phyloP scores from a whole-genome alignment of 2,329 filamentous ascomycete genomes.

The Botrytis pseudocinerea region DNA sequence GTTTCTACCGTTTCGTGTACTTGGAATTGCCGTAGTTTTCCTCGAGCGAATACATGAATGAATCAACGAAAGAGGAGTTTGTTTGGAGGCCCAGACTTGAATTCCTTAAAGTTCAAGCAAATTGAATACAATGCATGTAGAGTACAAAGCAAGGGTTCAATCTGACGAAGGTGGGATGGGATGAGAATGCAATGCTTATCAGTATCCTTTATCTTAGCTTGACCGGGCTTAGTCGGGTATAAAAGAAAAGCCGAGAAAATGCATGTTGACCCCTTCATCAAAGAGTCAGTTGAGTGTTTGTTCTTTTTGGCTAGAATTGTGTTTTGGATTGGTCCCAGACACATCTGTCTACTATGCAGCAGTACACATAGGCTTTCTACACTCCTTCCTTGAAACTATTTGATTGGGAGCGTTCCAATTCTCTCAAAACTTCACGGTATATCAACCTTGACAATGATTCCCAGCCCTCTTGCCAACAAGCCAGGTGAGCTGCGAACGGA shows the following conservation, averaged over 20 bases:
- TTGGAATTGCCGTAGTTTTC: neutral
- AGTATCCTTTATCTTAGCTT: neutral
- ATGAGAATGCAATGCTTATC: constrained; percentile 14
- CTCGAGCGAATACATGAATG: neutral
- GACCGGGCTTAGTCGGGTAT: neutral
- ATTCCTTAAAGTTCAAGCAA: neutral
- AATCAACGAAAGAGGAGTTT: neutral
- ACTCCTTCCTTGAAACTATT: neutral
- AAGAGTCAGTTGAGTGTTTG: neutral
- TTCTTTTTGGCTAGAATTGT: neutral
- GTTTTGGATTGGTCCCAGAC: neutral
- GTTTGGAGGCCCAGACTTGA: neutral
- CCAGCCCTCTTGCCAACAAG: neutral
- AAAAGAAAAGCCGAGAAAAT: neutral
- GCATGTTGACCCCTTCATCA: neutral
- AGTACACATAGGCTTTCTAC: neutral
- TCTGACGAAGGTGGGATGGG: neutral
- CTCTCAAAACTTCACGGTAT: neutral
- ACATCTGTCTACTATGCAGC: neutral
- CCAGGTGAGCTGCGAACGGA: neutral
- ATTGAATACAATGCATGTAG: neutral
- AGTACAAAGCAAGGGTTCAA: constrained; percentile 4
- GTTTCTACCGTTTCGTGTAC: neutral
- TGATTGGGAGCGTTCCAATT: neutral
- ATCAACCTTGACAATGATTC: neutral